Conservation (phyloP, 106 monocot genomes). For the Acorus calamus region DNA sequence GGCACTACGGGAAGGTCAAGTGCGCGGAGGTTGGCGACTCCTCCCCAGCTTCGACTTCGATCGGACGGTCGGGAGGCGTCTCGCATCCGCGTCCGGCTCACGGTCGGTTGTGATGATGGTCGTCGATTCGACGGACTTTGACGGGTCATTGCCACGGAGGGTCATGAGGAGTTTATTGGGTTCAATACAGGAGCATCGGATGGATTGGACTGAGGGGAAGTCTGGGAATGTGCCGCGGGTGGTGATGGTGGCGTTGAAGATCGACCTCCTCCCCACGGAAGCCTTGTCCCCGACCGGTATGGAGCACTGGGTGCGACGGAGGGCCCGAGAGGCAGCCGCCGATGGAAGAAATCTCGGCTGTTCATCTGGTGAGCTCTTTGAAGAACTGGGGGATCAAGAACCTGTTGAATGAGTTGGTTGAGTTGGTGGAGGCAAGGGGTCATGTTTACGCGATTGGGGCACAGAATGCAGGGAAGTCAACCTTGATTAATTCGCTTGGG, state of each 20-base stretch:
- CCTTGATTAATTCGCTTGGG: constrained; percentile 90
- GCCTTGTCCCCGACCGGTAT: constrained; percentile 44
- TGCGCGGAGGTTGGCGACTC: constrained; percentile 48
- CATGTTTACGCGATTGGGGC: constrained; percentile 96
- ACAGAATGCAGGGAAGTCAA: constrained; percentile 97
- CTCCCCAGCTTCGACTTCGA: constrained; percentile 92
- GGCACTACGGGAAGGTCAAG: constrained; percentile 87
- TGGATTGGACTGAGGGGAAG: constrained; percentile 54
- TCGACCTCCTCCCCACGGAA: constrained; percentile 56
- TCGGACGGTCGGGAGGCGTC: constrained; percentile 49
- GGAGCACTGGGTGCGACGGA: constrained; percentile 47
- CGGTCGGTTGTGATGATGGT: constrained; percentile 67
- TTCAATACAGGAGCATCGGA: constrained; percentile 30
- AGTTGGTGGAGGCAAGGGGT: constrained; percentile 62
- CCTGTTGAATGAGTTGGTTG: constrained; percentile 55
- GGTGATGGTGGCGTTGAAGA: constrained; percentile 70
- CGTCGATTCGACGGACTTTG: constrained; percentile 79
- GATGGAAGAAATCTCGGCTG: constrained; percentile 34
- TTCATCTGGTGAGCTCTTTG: constrained; percentile 74
- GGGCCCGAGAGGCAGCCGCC: constrained; percentile 35
- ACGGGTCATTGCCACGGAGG: constrained; percentile 76
- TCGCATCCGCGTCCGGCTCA: constrained; percentile 60
- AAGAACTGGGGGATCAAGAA: constrained; percentile 70
- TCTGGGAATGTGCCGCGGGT: constrained; percentile 69
- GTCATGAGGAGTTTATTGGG: constrained; percentile 43